Evolutionary conservation across 78 protist species (phyloP).

Genomic region (Bigelowiella natans): DNA sequence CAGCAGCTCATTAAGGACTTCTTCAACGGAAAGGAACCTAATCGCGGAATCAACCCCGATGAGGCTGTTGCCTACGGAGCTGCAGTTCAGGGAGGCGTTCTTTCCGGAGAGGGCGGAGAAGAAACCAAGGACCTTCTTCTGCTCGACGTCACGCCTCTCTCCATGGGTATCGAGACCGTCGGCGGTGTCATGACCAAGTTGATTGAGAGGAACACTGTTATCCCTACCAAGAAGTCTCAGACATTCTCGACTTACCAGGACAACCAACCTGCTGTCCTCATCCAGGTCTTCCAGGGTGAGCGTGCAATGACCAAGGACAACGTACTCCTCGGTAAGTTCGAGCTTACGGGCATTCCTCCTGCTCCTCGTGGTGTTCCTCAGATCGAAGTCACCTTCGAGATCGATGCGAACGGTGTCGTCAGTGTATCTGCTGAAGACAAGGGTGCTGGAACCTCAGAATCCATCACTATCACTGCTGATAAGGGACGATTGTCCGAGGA

Average conservation of each 20-base stretch:
- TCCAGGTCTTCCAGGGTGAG: conserved; percentile 96
- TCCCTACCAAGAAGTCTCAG: conserved; percentile 92
- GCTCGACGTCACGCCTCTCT: conserved; percentile 81
- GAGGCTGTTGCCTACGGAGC: conserved; percentile 98
- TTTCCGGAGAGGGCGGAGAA: conserved; percentile 69
- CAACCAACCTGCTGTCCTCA: conserved; percentile 80
- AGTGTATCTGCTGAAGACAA: conserved; percentile 82
- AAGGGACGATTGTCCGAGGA: conserved; percentile 78
- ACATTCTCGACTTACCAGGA: conserved; percentile 90
- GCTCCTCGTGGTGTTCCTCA: conserved; percentile 60
- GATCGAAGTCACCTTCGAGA: conserved; percentile 79
- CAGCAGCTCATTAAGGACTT: conserved; percentile 83
- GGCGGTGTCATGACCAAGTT: conserved; percentile 92
- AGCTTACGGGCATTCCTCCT: conserved; percentile 67
- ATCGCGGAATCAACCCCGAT: conserved; percentile 95
- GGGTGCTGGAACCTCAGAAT: conserved; percentile 68
- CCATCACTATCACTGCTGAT: conserved; percentile 85
- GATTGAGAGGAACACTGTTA: conserved; percentile 66
- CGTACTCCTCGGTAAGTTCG: conserved; percentile 82
- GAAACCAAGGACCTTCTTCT: conserved; percentile 54
- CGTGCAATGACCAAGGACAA: conserved; percentile 83
- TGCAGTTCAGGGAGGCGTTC: conserved; percentile 98
- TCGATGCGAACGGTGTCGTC: conserved; percentile 86
- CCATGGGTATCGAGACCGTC: conserved; percentile 95
- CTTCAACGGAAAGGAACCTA: conserved; percentile 96